A percentile compares a stretch with the other conserved stretches of the same genome.
Conservation (phyloP, 1,284 basidiomycete genomes). For the Cystobasidium sp. region DNA sequence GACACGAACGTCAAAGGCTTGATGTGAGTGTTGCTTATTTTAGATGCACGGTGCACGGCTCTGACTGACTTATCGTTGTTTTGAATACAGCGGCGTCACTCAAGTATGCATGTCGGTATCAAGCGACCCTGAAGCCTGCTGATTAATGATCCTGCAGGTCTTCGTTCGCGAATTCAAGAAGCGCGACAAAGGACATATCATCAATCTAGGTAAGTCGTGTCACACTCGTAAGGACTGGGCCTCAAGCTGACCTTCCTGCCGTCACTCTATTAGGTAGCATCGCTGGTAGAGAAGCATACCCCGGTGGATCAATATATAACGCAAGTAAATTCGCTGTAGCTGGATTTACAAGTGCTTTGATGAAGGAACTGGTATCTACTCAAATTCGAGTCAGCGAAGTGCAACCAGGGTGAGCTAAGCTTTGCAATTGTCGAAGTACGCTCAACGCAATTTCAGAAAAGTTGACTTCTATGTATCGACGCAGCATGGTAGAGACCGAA, state of each 20-base stretch:
- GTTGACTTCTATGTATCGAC: not conserved
- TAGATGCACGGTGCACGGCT: too few relatives aligned
- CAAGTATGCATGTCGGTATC: slow-evolving; percentile 11
- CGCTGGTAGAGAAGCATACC: slow-evolving; percentile 81
- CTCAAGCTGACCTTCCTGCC: slow-evolving; percentile 9
- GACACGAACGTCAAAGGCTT: slow-evolving; percentile 89
- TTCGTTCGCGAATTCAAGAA: slow-evolving; percentile 88
- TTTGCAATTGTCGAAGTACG: not conserved
- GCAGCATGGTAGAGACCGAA: slow-evolving; percentile 61
- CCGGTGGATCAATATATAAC: slow-evolving; percentile 72
- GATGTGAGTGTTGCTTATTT: slow-evolving; percentile 62
- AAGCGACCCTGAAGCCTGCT: not conserved
- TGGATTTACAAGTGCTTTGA: slow-evolving; percentile 80
- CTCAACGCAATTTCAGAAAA: slow-evolving; percentile 12
- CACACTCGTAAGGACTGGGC: not conserved
- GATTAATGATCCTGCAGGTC: slow-evolving; percentile 44
- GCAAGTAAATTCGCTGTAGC: slow-evolving; percentile 87
- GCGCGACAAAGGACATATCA: slow-evolving; percentile 84
- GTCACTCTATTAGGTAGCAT: not conserved
- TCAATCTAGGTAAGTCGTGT: slow-evolving; percentile 83
- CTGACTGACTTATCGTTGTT: not conserved
- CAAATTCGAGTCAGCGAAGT: slow-evolving; percentile 89
- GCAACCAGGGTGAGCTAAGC: slow-evolving; percentile 67
- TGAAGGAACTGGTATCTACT: slow-evolving; percentile 86
- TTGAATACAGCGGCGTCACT: slow-evolving; percentile 61